Conservation (phyloP, 2,329 filamentous ascomycete genomes). For the Alternaria sp. region DNA sequence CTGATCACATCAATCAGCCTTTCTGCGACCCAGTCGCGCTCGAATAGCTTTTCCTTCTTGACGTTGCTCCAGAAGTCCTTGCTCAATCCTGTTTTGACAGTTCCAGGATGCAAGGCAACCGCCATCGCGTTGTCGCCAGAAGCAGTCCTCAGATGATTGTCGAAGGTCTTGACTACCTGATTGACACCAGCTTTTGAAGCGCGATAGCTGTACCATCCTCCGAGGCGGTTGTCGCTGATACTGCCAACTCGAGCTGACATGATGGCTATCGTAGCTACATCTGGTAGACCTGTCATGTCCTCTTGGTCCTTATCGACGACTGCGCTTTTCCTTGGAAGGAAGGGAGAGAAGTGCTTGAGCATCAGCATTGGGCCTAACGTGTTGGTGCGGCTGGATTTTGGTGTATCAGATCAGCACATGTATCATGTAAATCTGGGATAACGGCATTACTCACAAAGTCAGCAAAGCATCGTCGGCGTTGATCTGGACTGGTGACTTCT, state of each 20-base stretch:
- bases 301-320: conserved; percentile 5
- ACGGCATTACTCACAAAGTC: conserved; percentile 58
- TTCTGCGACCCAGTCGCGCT: conserved; percentile 69
- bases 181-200: conserved; percentile 77
- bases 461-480: conserved; percentile 66
- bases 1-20: conserved; percentile 69
- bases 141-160: conserved; percentile 66
- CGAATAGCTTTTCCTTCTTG: conserved; percentile 68
- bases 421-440: neutral
- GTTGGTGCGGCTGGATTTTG: conserved; percentile 62
- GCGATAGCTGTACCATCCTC: conserved; percentile 85
- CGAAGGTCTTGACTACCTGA: conserved; percentile 73
- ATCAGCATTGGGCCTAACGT: conserved; percentile 75
- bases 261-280: conserved; percentile 70
- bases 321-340: conserved; percentile 66
- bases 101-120: conserved; percentile 78
- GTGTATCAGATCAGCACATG: neutral
- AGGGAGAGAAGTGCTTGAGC: conserved; percentile 74
- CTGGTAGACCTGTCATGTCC: conserved; percentile 47
- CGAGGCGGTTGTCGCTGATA: conserved; percentile 72
- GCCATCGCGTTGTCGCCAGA: conserved; percentile 69
- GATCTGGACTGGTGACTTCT: conserved; percentile 73
- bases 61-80: conserved; percentile 74
- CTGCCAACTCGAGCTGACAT: conserved; percentile 81
- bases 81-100: conserved; percentile 77